Evolutionary conservation across 2,329 filamentous ascomycete species (phyloP).

Genomic region (Talaromyces sp.): DNA sequence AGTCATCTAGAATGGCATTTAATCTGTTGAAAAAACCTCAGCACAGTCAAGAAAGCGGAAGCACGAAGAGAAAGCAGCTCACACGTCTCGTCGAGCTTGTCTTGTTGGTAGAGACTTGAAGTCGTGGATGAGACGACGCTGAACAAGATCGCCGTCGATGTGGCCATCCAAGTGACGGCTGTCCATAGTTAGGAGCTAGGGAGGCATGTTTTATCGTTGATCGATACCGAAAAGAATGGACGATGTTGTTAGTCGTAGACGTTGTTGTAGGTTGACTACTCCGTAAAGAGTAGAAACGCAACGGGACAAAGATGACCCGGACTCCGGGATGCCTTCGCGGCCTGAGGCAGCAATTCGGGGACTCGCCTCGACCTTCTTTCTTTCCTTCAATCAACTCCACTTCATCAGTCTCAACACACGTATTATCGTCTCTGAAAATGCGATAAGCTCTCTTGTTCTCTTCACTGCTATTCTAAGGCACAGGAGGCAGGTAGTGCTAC

Average conservation of each 20-base stretch:
- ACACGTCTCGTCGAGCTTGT: conserved; percentile 21
- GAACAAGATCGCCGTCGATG: not conserved
- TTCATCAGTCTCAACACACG: too few species aligned
- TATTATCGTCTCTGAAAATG: not conserved
- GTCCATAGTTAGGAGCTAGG: not conserved
- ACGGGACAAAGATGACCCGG: too few species aligned
- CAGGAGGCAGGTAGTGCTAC: not conserved
- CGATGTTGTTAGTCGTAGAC: not conserved
- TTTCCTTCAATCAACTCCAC: too few species aligned
- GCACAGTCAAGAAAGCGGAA: not conserved
- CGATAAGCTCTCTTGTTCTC: not conserved
- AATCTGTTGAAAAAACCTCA: conserved; percentile 20
- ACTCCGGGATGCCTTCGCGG: too few species aligned
- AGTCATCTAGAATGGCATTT: conserved; percentile 24
- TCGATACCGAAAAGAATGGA: not conserved
- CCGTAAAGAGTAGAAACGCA: too few species aligned
- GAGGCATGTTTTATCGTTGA: not conserved
- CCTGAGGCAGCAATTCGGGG: too few species aligned
- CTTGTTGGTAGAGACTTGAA: conserved; percentile 22
- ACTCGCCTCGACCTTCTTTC: too few species aligned
- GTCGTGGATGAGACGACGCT: not conserved
- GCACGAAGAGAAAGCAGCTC: conserved; percentile 2
- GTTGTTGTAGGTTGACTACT: not conserved
- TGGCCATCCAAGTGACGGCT: not conserved
- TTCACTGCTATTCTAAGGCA: not conserved